Conservation (phyloP, 1,284 basidiomycete genomes). For the Ceratobasidium sp. region DNA sequence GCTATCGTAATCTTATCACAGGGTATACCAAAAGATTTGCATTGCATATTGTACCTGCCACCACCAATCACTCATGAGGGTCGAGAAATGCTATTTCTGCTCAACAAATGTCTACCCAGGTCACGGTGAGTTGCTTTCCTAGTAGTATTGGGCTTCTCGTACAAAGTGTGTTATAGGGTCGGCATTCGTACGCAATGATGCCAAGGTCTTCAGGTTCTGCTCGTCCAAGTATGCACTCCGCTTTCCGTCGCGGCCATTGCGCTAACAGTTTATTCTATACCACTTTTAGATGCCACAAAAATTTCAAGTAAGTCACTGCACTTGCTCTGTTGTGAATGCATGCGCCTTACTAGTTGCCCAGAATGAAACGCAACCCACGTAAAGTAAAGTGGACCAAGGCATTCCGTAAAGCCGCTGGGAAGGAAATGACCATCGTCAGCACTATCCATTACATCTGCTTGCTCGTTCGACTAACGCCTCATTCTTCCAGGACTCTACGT, state of each 20-base stretch:
- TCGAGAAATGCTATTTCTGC: constrained; percentile 94
- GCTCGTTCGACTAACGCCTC: constrained; percentile 16
- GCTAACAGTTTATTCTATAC: not conserved
- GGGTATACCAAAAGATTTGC: constrained; percentile 14
- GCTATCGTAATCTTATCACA: not conserved
- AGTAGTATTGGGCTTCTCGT: not conserved
- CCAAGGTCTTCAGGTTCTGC: constrained; percentile 97
- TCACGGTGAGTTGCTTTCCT: constrained; percentile 71
- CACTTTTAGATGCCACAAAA: constrained; percentile 86
- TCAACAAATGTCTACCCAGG: constrained; percentile 96
- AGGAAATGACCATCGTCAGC: constrained; percentile 98
- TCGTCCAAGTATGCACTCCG: constrained; percentile 83
- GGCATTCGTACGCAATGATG: constrained; percentile 96
- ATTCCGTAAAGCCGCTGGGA: constrained; percentile 98
- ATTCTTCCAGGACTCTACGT: constrained; percentile 87
- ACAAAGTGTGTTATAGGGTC: constrained; percentile 65
- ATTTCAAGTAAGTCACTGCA: constrained; percentile 82
- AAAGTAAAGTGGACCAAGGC: constrained; percentile 99
- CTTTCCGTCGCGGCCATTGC: constrained; percentile 44
- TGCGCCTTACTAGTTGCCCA: constrained; percentile 56
- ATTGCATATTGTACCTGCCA: constrained; percentile 7
- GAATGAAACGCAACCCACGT: constrained; percentile 99
- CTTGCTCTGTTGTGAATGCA: constrained; percentile 11
- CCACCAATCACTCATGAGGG: constrained; percentile 68
- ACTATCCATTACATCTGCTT: constrained; percentile 22